Evolutionary conservation across 345 rosid species (phyloP), one percentile per base, ranked within the genome.

Genomic region (Melaleuca alternifolia): DNA sequence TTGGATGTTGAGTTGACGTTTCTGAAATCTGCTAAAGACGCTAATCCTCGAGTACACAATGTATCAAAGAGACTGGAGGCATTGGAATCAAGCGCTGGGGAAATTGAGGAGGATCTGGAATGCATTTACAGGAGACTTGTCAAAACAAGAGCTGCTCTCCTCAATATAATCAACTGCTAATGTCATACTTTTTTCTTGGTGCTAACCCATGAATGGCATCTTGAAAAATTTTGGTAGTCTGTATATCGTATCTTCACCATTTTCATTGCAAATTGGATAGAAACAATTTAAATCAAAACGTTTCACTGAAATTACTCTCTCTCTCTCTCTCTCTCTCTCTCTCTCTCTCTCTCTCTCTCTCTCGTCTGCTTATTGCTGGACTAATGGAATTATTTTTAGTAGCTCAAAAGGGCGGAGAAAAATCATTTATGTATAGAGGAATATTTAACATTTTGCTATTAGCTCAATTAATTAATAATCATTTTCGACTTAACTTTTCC

Each of bases 111-210:
- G 54, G 90, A 85, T 6, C 57, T 91, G 89, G 95, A 90, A 82
- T 83, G 89, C 65, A 87, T 92, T 53, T 93, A 85, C 46, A 90
- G 91, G 87, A 87, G 88, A 50, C n/a, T 91, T 51, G 44, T 92
- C 76, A 93, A 89, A 86, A 90, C 93, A 21, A 88, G 92, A 93
- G 93, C 87, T 88, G 88, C 87, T 48, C 83, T 92, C 84, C 88
- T 90, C 82, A 91, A 92, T 57, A 88, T 88, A 83, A 87, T 92
- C 83, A 90, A 77, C 87, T 56, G 76, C 65, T 89, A 87, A 41
- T 84, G 46, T 50, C 37, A 24, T 44, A 79, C n/a, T 44, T 24
- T 82, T 46, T 54, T 57, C 51, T 54, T 14, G 30, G 54, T 28
- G 44, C 33, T 41, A 48, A 44, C 18, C 18, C 79, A 71, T 37